Base-by-base conservation (phyloP, 352 stramenopile species). In the Pythium dissotocum region DNA sequence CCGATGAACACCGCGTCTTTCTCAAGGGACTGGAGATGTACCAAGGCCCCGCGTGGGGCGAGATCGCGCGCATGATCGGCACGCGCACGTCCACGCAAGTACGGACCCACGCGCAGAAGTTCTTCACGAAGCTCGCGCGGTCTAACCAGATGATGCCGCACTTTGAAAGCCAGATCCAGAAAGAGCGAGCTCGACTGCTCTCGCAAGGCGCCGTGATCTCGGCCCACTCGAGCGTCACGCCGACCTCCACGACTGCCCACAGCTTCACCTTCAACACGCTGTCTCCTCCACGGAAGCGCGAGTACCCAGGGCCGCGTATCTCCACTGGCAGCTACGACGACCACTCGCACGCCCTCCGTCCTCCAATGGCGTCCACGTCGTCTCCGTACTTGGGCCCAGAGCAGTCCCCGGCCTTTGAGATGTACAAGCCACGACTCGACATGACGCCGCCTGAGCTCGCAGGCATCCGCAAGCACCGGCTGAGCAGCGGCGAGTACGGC, bases 71-170 rank as follows among this genome's bases (percentile, higher is more conserved):
- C 21, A 77, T 92, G 69, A 93, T 96, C 61, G 87, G 85, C 66
- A 89, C 87, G 36, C 81, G 88, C 58, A 95, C 87, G 26, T 91
- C 88, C 30, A 92, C 89, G 12, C 88, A 96, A 63, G 87, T 94
- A 61, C 87, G 88, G 13, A 94, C 86, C 4, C 88, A 96, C 66
- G 88, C 88, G 21, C 88, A 96, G 65, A 96, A 96, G 75, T 96
- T 94, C 73, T 96, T 96, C 68, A 91, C 84, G 48, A 95, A 94
- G 69, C 72, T 96, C 48, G 85, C 84, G 40, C 77, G 82, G n/a
- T 74, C 81, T 38, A 88, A 89, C 63, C 82, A 90, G 61, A 84
- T 79, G 53, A 76, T 93, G 63, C 83, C 85, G 38, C 82, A 90
- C 69, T 93, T 93, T 60, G 85, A 90, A 61, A 74, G 55, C 61